These are phyloP conservation scores for Steccherinum ochraceum DNA, from an alignment of 768 basidiomycete species.

Conservation along the genomic window DNA sequence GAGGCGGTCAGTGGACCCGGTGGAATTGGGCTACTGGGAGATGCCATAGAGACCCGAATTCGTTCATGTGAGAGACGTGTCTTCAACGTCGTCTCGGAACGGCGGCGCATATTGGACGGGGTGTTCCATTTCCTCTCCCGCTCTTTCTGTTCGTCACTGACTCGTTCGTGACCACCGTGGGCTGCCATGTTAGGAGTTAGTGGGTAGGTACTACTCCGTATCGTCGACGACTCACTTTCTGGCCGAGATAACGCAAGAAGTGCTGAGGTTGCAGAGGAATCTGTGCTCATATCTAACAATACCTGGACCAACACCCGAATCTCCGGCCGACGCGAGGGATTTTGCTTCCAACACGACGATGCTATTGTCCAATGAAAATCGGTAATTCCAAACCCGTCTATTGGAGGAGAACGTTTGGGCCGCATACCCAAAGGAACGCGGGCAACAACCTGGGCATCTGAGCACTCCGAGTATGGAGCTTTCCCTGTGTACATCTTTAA, in stretches of 20 bases:
- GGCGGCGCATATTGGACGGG: conserved; percentile 33
- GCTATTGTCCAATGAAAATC: not conserved
- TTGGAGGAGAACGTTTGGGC: not conserved
- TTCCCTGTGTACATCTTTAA: not conserved
- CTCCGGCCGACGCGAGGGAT: not conserved
- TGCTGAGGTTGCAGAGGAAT: too few species aligned
- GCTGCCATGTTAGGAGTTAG: too few species aligned
- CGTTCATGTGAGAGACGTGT: not conserved
- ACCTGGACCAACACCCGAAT: not conserved
- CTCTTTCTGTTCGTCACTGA: conserved; percentile 40
- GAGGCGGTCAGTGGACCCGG: not conserved
- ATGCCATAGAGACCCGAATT: not conserved
- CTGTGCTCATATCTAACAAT: too few species aligned
- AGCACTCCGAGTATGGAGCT: not conserved
- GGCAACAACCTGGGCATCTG: not conserved
- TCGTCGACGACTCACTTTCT: too few species aligned
- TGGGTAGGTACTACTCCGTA: too few species aligned
- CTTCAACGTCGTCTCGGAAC: conserved; percentile 24
- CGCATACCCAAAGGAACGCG: not conserved
- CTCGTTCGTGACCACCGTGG: conserved; percentile 31
- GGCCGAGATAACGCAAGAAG: too few species aligned
- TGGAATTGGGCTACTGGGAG: not conserved
- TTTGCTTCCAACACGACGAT: not conserved
- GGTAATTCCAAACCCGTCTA: not conserved
- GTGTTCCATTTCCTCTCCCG: conserved; percentile 55